Evolutionary conservation across 2,329 filamentous ascomycete species (phyloP).

Genomic region (Colletotrichum tanaceti): DNA sequence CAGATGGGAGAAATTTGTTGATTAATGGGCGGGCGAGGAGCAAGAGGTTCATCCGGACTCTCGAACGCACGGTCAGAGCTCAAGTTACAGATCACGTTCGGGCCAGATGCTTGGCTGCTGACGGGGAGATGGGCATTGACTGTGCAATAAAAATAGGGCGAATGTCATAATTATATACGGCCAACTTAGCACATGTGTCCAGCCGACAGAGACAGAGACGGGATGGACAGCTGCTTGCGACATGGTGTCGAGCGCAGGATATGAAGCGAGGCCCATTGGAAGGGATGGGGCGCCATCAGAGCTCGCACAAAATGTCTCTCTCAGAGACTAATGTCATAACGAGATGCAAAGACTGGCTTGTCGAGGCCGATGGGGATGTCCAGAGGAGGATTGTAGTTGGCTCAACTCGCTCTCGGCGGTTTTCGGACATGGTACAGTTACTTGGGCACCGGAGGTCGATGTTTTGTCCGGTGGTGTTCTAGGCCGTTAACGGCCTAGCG

Average conservation of each 20-base stretch:
- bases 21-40: constrained; percentile 16
- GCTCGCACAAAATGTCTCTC: constrained; percentile 26
- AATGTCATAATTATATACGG: constrained; percentile 31
- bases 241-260: constrained; percentile 9
- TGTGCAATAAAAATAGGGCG: neutral
- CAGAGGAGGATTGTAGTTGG: constrained; percentile 26
- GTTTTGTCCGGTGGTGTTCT: constrained; percentile 19
- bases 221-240: neutral
- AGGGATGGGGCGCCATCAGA: neutral
- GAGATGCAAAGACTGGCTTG: neutral
- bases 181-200: neutral
- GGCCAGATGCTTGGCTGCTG: constrained; percentile 4
- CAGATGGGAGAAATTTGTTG: constrained; percentile 12
- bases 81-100: constrained; percentile 29
- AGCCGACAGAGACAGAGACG: neutral
- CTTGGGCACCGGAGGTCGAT: constrained; percentile 33
- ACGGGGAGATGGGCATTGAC: neutral
- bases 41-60: constrained; percentile 30
- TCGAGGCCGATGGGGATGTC: constrained; percentile 40
- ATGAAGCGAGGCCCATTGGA: constrained; percentile 4
- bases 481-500: constrained; percentile 12
- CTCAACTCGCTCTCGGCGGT: neutral
- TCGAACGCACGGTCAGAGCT: constrained; percentile 25
- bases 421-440: constrained; percentile 18
- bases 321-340: constrained; percentile 11